A percentile compares a stretch with the other conserved stretches of the same genome.
These are phyloP conservation scores for Fusarium xylarioides DNA, from an alignment of 2,329 filamentous ascomycete species.

Conservation along the genomic window DNA sequence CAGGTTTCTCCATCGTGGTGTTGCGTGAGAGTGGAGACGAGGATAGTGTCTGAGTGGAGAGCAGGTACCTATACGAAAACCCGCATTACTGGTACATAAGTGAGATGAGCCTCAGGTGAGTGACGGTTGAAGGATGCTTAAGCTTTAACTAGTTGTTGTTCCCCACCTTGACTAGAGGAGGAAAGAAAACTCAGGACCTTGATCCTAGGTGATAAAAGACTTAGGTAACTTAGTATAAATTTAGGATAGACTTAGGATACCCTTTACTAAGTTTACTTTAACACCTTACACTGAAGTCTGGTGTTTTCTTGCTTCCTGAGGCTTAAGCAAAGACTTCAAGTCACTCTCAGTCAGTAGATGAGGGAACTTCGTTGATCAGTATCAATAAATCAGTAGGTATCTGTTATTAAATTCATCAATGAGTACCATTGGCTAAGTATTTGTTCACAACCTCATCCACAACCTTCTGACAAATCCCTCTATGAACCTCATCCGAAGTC, in stretches of 20 bases:
- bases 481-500: conserved; percentile 12
- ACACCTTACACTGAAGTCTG: no score
- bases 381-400: neutral
- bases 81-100: neutral
- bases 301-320: no score
- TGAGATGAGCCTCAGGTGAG: neutral
- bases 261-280: no score
- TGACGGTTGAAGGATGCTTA: neutral
- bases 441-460: conserved; percentile 13
- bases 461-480: conserved; percentile 12
- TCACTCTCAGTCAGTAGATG: no score
- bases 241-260: no score
- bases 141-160: neutral
- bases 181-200: no score
- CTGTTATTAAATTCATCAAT: neutral
- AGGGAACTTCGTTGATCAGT: neutral
- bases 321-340: neutral
- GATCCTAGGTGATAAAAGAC: no score
- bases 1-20: neutral
- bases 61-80: neutral
- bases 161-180: no score
- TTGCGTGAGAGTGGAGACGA: neutral
- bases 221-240: no score
- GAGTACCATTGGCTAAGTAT: neutral
- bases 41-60: neutral